These are phyloP conservation scores for Populus deltoides DNA, from an alignment of 345 rosid species.

Conservation along the genomic window DNA sequence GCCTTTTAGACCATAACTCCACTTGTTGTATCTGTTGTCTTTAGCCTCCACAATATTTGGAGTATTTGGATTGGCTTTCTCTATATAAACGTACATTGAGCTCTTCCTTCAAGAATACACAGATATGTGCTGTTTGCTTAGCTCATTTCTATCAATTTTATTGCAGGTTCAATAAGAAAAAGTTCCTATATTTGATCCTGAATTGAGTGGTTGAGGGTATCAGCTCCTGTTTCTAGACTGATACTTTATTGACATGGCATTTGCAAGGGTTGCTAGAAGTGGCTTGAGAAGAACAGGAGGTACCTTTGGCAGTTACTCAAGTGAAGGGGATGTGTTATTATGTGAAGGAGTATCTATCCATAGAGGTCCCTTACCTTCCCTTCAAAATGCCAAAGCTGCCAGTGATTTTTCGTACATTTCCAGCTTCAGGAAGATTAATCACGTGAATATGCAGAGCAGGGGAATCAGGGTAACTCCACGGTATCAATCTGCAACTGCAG, in stretches of 20 bases:
- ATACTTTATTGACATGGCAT: conserved; percentile 44
- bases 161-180: conserved; percentile 19
- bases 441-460: conserved; percentile 39
- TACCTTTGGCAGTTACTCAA: conserved; percentile 17
- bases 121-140: neutral
- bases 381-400: conserved; percentile 18
- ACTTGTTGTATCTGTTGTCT: conserved; percentile 7
- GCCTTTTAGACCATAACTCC: conserved; percentile 10
- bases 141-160: conserved; percentile 14
- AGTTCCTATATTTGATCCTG: neutral
- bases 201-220: conserved; percentile 1
- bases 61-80: conserved; percentile 13
- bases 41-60: conserved; percentile 22
- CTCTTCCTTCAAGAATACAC: conserved; percentile 3
- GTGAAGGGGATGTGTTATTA: conserved; percentile 15
- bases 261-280: conserved; percentile 48
- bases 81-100: conserved; percentile 7
- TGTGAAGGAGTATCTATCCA: conserved; percentile 9
- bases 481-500: conserved; percentile 34
- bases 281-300: conserved; percentile 51
- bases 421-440: conserved; percentile 14
- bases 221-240: conserved; percentile 12
- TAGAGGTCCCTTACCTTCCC: conserved; percentile 20
- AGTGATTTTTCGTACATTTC: conserved; percentile 22
- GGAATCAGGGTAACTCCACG: conserved; percentile 47